phyloP scores from a whole-genome alignment of 2,329 filamentous ascomycete species.

The Sporothrix globosa region DNA sequence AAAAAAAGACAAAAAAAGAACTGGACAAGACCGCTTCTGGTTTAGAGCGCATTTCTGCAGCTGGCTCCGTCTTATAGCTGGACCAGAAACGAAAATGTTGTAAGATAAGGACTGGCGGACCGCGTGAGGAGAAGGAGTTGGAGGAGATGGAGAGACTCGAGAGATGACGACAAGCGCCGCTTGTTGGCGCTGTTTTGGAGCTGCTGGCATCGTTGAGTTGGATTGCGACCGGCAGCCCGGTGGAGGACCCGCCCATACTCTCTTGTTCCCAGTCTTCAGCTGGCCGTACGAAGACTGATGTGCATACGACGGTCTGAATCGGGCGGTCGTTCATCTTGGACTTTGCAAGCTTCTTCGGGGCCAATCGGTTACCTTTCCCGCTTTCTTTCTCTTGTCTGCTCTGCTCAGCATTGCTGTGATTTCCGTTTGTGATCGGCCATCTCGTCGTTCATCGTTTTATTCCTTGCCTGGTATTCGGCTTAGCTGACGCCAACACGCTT shows the following conservation, averaged over 20 bases:
- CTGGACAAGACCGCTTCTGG: conserved; percentile 4
- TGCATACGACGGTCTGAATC: neutral
- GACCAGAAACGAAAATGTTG: conserved; percentile 17
- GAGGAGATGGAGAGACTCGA: neutral
- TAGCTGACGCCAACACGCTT: too few relatives aligned
- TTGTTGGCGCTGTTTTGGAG: neutral
- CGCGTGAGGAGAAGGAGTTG: neutral
- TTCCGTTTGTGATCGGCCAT: conserved; percentile 1
- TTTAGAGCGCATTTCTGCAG: conserved; percentile 24
- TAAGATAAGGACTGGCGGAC: conserved; percentile 17
- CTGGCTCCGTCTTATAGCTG: too few relatives aligned
- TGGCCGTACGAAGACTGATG: neutral
- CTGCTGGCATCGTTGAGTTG: neutral
- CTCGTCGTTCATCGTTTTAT: neutral
- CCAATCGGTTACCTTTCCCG: neutral
- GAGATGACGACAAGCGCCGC: conserved; percentile 26
- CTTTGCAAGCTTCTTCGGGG: neutral
- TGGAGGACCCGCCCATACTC: neutral
- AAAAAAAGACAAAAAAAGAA: neutral
- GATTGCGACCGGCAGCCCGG: conserved; percentile 21
- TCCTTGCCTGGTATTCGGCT: neutral
- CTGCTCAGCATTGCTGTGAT: neutral
- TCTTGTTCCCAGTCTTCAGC: neutral
- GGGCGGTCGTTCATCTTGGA: neutral
- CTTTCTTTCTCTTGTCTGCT: neutral